Conservation (phyloP, 169 alveolate genomes). For the Neospora caninum region DNA sequence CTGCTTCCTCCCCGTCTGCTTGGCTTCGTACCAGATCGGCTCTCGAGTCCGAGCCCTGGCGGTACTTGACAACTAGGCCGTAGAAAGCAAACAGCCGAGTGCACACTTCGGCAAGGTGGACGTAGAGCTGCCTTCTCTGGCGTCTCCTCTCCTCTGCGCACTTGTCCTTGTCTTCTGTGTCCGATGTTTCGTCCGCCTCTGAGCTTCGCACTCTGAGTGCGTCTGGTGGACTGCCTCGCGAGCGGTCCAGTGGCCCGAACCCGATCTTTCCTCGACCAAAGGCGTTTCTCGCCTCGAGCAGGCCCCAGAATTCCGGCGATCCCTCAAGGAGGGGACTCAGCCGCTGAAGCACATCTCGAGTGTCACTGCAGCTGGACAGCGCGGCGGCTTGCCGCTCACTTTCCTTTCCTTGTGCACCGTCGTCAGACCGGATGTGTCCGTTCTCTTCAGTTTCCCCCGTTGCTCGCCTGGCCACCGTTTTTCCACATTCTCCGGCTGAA, state of each 20-base stretch:
- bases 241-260: not conserved
- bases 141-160: not conserved
- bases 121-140: not conserved
- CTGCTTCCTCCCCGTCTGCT: too few species aligned
- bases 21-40: too few species aligned
- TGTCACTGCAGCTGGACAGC: not conserved
- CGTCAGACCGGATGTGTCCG: not conserved
- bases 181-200: not conserved
- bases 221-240: not conserved
- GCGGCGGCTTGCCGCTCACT: not conserved
- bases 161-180: not conserved
- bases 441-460: not conserved
- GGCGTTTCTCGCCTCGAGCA: not conserved
- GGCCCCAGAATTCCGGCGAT: constrained; percentile 25
- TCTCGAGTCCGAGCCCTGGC: not conserved
- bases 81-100: not conserved
- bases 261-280: not conserved
- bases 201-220: not conserved
- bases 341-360: constrained; percentile 3
- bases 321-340: constrained; percentile 6
- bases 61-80: not conserved
- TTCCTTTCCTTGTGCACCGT: not conserved
- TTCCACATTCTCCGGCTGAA: not conserved
- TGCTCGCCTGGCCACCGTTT: too few species aligned
- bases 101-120: constrained; percentile 23